Evolutionary conservation across 352 stramenopile genomes (phyloP).

Genomic region (Pythium aphanidermatum): DNA sequence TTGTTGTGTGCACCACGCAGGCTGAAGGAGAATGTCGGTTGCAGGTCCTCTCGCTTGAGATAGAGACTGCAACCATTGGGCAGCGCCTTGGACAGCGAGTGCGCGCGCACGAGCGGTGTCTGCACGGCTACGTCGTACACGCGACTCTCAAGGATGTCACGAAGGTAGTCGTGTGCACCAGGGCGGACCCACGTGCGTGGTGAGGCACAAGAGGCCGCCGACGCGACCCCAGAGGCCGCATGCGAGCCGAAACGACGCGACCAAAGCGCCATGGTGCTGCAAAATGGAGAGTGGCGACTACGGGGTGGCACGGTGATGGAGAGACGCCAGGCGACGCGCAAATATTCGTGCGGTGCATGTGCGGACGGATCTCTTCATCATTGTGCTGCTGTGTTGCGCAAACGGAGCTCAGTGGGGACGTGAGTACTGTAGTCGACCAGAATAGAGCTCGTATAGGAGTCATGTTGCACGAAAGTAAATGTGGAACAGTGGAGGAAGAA

Average conservation of each 20-base stretch:
- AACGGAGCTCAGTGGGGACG: too few relatives aligned
- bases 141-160: constrained; percentile 70
- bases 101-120: constrained; percentile 61
- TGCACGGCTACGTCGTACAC: constrained; percentile 80
- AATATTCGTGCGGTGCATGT: too few relatives aligned
- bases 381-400: too few relatives aligned
- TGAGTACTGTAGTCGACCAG: too few relatives aligned
- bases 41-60: constrained; percentile 96
- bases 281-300: background rate
- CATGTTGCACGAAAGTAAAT: too few relatives aligned
- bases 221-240: constrained; percentile 11
- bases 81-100: constrained; percentile 46
- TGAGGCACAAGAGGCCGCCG: constrained; percentile 26
- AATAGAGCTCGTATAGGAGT: too few relatives aligned
- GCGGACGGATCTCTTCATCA: too few relatives aligned
- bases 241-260: constrained; percentile 28
- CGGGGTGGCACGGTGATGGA: background rate
- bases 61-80: constrained; percentile 60
- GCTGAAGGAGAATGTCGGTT: constrained; percentile 99
- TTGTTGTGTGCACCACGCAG: constrained; percentile 98
- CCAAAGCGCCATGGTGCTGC: constrained; percentile 13
- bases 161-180: constrained; percentile 68
- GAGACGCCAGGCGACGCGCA: background rate
- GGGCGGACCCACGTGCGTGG: constrained; percentile 54
- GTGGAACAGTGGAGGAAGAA: too few relatives aligned